A percentile compares a stretch with the other conserved stretches of the same genome.
Evolutionary conservation across 805 yeast species (phyloP).

Genomic region (Pichia nakasei): DNA sequence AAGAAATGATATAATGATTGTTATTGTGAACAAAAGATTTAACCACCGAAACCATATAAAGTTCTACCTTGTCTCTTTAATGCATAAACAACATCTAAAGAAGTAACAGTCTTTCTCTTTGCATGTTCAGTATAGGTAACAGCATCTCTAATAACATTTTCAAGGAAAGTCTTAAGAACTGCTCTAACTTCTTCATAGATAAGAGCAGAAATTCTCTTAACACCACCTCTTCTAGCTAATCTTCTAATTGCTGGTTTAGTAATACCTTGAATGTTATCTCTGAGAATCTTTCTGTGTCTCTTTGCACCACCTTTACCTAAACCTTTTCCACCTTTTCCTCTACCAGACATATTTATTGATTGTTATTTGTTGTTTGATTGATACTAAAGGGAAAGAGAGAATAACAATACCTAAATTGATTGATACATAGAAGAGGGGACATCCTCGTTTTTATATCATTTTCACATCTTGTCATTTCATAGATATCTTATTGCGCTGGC

Average conservation of each 20-base stretch:
- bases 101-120: slow-evolving; percentile 99
- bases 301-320: slow-evolving; percentile 99
- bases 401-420: no score
- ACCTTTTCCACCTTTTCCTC: slow-evolving; percentile 99
- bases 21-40: slow-evolving; percentile 22
- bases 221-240: slow-evolving; percentile 99
- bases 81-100: slow-evolving; percentile 97
- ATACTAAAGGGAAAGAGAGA: slow-evolving; percentile 4
- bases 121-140: slow-evolving; percentile 99
- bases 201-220: slow-evolving; percentile 98
- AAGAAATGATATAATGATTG: slow-evolving; percentile 2
- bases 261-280: slow-evolving; percentile 99
- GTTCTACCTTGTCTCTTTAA: slow-evolving; percentile 99
- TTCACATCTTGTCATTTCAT: no score
- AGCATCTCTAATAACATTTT: slow-evolving; percentile 97
- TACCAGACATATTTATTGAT: slow-evolving; percentile 73
- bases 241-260: slow-evolving; percentile 99
- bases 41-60: slow-evolving; percentile 99
- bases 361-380: slow-evolving; percentile 13
- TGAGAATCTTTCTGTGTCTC: slow-evolving; percentile 98
- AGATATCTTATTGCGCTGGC: no score
- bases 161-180: slow-evolving; percentile 91
- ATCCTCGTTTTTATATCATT: no score
- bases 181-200: slow-evolving; percentile 99
- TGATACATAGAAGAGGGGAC: background rate